Conservation (phyloP, 257 asterid species). For the Gentiana dahurica region DNA sequence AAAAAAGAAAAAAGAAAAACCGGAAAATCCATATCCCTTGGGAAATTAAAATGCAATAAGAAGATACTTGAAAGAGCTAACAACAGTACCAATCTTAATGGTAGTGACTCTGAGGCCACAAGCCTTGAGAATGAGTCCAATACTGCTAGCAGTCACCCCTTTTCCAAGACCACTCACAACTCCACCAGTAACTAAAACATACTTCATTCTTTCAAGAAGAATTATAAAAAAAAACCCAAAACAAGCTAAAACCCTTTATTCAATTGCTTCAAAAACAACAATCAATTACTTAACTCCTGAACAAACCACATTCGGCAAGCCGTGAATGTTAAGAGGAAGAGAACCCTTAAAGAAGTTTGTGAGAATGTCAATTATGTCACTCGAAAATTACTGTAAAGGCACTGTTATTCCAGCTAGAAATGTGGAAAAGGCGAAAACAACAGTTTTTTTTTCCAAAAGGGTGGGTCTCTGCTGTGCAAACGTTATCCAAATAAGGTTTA, state of each 20-base stretch:
- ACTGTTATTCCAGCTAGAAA: background rate
- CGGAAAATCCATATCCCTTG: no score
- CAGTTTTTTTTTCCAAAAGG: conserved; percentile 11
- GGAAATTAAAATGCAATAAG: background rate
- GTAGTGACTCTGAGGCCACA: conserved; percentile 88
- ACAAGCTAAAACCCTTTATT: conserved; percentile 3
- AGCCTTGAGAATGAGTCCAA: conserved; percentile 82
- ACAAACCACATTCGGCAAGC: conserved; percentile 3
- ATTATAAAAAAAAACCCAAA: background rate
- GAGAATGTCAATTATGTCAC: no score
- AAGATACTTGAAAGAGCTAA: background rate
- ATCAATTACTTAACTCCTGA: conserved; percentile 5
- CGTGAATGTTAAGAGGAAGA: background rate
- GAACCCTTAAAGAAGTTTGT: conserved; percentile 5
- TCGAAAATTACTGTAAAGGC: background rate
- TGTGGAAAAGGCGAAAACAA: conserved; percentile 7
- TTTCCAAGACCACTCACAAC: conserved; percentile 97
- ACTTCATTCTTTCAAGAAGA: conserved; percentile 47
- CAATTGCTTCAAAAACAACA: conserved; percentile 15
- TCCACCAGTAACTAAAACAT: conserved; percentile 91
- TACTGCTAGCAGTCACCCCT: conserved; percentile 96
- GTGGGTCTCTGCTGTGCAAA: conserved; percentile 3
- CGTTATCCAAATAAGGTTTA: background rate
- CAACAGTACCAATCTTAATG: conserved; percentile 67
- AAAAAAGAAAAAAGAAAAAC: no score